Conservation (phyloP, 2,329 filamentous ascomycete species). For the Uncinocarpus reesii region DNA sequence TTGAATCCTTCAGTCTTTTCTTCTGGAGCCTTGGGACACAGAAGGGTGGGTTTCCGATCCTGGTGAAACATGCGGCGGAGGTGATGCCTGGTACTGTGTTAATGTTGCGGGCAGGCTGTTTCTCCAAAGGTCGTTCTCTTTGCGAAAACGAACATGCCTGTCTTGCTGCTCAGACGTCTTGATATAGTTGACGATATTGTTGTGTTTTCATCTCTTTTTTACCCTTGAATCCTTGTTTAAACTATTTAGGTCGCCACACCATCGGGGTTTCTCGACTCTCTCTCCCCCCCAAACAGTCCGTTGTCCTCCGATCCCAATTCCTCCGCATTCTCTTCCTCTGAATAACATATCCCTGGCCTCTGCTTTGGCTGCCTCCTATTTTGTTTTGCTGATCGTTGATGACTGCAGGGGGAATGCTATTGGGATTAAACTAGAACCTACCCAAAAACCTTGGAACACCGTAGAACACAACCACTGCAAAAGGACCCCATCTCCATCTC, state of each 20-base stretch:
- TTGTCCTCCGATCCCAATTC: neutral
- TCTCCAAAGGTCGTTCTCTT: too few relatives aligned
- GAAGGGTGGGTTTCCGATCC: neutral
- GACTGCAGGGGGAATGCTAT: neutral
- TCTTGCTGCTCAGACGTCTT: too few relatives aligned
- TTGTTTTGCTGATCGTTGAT: slow-evolving; percentile 2
- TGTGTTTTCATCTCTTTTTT: too few relatives aligned
- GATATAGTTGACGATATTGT: too few relatives aligned
- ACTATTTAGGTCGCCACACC: slow-evolving; percentile 8
- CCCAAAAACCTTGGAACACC: slow-evolving; percentile 1
- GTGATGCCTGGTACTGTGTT: neutral
- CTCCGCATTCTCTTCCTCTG: neutral
- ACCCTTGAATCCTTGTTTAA: slow-evolving; percentile 6
- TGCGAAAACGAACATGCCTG: too few relatives aligned
- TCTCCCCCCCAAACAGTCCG: neutral
- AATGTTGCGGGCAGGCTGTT: too few relatives aligned
- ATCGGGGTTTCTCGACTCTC: slow-evolving; percentile 3
- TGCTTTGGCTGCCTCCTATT: neutral
- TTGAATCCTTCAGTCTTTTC: neutral
- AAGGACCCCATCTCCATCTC: neutral
- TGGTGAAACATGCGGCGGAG: neutral
- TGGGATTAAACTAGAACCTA: slow-evolving; percentile 3
- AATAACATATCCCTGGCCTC: neutral
- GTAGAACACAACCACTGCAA: neutral
- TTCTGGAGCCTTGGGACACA: neutral